A percentile compares a stretch with the other conserved stretches of the same genome.
Evolutionary conservation across 2,329 filamentous ascomycete genomes (phyloP).

Genomic region (Salinomyces thailandicus): DNA sequence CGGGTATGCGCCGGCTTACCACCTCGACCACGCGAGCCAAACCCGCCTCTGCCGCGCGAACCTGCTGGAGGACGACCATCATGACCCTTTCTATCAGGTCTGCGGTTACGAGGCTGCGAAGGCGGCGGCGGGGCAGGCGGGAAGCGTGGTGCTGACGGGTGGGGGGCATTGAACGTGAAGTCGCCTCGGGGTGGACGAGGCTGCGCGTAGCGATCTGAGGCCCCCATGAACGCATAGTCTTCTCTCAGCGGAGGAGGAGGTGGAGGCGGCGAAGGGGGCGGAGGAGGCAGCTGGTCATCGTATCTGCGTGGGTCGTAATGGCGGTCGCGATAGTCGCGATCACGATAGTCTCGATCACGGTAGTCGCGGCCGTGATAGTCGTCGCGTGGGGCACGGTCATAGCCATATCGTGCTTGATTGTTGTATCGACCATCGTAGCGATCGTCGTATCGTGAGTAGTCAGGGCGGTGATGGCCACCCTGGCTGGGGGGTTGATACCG

Average conservation of each 20-base stretch:
- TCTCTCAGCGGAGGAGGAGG: conserved; percentile 1
- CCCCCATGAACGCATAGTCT: conserved; percentile 18
- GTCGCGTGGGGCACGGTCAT: conserved; percentile 1
- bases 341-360: neutral
- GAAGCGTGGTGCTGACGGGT: conserved; percentile 14
- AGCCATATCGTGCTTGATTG: conserved; percentile 1
- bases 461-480: neutral
- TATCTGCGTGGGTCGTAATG: neutral
- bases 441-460: neutral
- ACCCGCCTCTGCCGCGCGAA: conserved; percentile 1
- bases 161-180: conserved; percentile 17
- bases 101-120: no score
- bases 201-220: conserved; percentile 8
- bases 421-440: neutral
- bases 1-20: conserved; percentile 32
- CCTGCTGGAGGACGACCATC: neutral
- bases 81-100: conserved; percentile 1
- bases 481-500: conserved; percentile 3
- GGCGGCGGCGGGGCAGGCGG: conserved; percentile 10
- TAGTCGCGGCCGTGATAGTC: conserved; percentile 1
- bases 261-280: no score
- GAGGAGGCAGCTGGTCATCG: neutral
- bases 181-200: conserved; percentile 10
- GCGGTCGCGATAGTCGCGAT: neutral
- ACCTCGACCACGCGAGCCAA: conserved; percentile 6